These are phyloP conservation scores for Limonomyces culmigenus DNA, from an alignment of 1,284 basidiomycete species.

Conservation along the genomic window DNA sequence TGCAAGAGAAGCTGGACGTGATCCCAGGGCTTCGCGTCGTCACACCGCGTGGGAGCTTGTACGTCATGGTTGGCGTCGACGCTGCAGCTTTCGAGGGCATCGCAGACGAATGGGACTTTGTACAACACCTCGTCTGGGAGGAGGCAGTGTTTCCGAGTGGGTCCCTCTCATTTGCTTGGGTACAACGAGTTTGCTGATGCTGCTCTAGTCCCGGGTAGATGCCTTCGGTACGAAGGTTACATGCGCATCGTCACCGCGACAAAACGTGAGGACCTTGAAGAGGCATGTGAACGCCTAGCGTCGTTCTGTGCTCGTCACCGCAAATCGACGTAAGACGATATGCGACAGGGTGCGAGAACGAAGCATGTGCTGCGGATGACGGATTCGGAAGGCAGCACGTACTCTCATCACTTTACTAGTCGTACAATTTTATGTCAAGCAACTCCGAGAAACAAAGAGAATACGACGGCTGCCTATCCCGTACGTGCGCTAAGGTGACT, in stretches of 20 bases:
- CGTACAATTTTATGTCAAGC: too few species aligned
- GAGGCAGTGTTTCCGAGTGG: not conserved
- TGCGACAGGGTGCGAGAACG: not conserved
- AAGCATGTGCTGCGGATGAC: too few species aligned
- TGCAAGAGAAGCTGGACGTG: not conserved
- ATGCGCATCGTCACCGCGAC: constrained; percentile 1
- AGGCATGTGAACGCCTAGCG: not conserved
- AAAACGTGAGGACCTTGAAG: not conserved
- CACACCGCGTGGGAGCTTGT: not conserved
- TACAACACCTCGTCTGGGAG: not conserved
- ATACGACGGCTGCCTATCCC: too few species aligned
- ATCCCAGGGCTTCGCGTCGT: not conserved
- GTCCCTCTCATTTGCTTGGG: not conserved
- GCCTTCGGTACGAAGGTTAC: not conserved
- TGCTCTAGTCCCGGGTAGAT: not conserved
- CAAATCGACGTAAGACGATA: not conserved
- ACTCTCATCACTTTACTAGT: too few species aligned
- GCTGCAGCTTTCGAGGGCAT: not conserved
- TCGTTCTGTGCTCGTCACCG: not conserved
- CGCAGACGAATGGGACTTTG: constrained; percentile 1
- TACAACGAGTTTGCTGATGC: not conserved
- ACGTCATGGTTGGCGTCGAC: not conserved
- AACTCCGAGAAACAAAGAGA: too few species aligned
- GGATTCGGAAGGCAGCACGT: too few species aligned
- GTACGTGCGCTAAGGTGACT: too few species aligned